Percentiles rank a stretch among this genome's conserved stretches.
Evolutionary conservation across 2,329 filamentous ascomycete species (phyloP).

Genomic region (Penicillium verrucosum): DNA sequence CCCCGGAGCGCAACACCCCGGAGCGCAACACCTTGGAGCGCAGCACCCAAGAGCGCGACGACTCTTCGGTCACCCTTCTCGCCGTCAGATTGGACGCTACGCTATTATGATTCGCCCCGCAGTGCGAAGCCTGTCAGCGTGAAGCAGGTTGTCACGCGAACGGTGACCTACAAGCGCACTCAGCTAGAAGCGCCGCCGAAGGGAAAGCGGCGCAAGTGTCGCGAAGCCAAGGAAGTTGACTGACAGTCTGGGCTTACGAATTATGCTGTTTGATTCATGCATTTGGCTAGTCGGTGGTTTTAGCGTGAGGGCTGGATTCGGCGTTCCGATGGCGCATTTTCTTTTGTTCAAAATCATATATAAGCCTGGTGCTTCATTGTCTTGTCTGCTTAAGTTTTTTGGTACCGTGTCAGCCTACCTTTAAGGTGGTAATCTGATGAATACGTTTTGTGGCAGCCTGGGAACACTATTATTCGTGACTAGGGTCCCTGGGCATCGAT

Average conservation of each 20-base stretch:
- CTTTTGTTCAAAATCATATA: conserved; percentile 2
- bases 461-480: neutral
- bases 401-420: neutral
- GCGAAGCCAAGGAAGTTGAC: neutral
- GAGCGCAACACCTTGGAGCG: too few relatives aligned
- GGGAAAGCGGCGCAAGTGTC: conserved; percentile 77
- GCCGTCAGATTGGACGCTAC: conserved; percentile 73
- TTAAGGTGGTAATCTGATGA: neutral
- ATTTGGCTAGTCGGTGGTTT: neutral
- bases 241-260: neutral
- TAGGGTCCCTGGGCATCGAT: neutral
- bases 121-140: conserved; percentile 66
- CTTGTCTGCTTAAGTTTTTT: neutral
- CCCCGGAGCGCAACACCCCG: neutral
- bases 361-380: neutral
- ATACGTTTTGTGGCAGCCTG: neutral
- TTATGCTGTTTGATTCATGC: neutral
- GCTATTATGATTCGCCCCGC: conserved; percentile 60
- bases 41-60: conserved; percentile 43
- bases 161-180: conserved; percentile 78
- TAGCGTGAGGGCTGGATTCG: conserved; percentile 2
- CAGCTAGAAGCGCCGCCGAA: conserved; percentile 82
- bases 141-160: conserved; percentile 87
- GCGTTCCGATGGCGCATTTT: neutral
- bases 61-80: conserved; percentile 71